Base-by-base conservation (phyloP, 768 basidiomycete species). In the Scleroderma citrinum region DNA sequence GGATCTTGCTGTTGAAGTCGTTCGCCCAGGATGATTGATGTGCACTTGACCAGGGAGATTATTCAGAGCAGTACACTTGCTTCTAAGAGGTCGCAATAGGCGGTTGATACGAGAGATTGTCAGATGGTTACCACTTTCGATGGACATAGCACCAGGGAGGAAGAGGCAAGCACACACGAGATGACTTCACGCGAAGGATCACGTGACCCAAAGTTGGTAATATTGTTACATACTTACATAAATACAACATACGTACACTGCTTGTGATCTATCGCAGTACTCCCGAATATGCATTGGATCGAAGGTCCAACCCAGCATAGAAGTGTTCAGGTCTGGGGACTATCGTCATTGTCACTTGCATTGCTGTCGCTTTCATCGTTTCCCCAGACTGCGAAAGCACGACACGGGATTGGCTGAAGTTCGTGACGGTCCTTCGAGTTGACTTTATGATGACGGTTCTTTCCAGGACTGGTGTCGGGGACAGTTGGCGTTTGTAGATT, bases 291-390 rank as follows among this genome's bases (percentile, higher is more conserved):
- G 4, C 5, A 29, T 29, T 29, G 26, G 26, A 29, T 29, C n/a
- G n/a, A n/a, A n/a, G n/a, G n/a, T n/a, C 26, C 26, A 29, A 29
- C 4, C 8, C 8, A 29, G 26, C 26, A 29, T 29, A 29, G 26
- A 29, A 29, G 26, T n/a, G n/a, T n/a, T n/a, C n/a, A 29, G 26
- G 8, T 8, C 26, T 29, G 26, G 26, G 26, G 26, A 13, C 20
- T 13, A 5, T 2, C 5, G 50, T 85, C 83, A 45, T 76, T 82
- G 58, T 90, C 88, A 53, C 87, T 90, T 13, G 87, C 75, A 59
- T 83, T 85, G 61, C 86, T 88, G 56, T 92, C 90, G 48, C 86
- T 91, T 66, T 92, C 90, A 60, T 92, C 90, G 35, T 89, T 85
- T 1, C 90, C 91, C 80, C 82, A 89, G 11, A 88, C 87, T 17